Evolutionary conservation across 768 basidiomycete genomes (phyloP), one percentile per base, ranked within the genome.

Genomic region (Neoboletus magnificus): DNA sequence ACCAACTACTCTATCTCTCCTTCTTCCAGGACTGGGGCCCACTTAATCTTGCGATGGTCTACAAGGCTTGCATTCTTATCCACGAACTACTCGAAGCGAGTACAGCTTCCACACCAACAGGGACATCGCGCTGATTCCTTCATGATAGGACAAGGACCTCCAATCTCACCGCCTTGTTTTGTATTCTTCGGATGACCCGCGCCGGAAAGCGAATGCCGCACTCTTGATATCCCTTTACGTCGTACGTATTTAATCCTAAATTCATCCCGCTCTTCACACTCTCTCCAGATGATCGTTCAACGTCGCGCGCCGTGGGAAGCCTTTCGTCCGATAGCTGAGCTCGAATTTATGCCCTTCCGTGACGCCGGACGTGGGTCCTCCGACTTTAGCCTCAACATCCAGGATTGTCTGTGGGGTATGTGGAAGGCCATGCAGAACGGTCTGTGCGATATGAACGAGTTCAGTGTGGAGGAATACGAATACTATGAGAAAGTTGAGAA

Each of bases 1-100:
- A 94, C 78, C 89, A 93, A 61, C 80, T 97, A 36, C 80, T 89
- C 62, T 97, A 97, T 76, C 82, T 93, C 61, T 91, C 89, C 32
- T 97, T 97, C 81, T 95, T 89, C 71, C 86, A 93, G 69, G 93
- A 97, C 71, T 95, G 91, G 86, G 93, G 93, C 15, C 93, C 93
- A 30, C 78, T 94, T 51, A 93, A 93, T 68, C 79, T 93, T 37
- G 86, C 89, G n/a, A 91, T 90, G 89, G 89, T 93, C 32, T 93
- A 92, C 77, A 92, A 89, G 72, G 89, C 86, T 30, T 95, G 93
- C 73, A 91, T 96, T 33, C 82, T 93, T 60, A 87, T 95, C 55
- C 93, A 95, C 67, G 89, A 92, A 70, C 79, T 95, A 46, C 80
- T 94, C 40, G 87, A 91, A 79, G 91, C 90, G 54, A 41, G 68